A percentile compares a stretch with the other conserved stretches of the same genome.
Evolutionary conservation across 208 protist species (phyloP).

Genomic region (Trichomonas gallinae): DNA sequence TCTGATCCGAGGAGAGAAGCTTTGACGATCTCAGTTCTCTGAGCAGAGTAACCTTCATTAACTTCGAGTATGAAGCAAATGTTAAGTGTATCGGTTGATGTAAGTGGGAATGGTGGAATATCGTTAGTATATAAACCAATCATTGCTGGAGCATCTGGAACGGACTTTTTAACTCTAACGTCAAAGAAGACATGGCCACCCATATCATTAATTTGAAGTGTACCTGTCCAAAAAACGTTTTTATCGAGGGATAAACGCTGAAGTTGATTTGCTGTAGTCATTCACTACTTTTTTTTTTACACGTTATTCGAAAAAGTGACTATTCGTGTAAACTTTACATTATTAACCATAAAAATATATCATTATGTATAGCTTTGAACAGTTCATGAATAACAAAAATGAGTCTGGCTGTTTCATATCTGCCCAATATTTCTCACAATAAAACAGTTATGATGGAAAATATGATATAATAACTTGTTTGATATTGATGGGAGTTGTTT

Average conservation of each 20-base stretch:
- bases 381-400: too few species aligned
- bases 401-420: too few species aligned
- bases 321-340: neutral
- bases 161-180: neutral
- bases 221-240: neutral
- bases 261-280: neutral
- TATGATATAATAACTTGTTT: too few species aligned
- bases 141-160: neutral
- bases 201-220: neutral
- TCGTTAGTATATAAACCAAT: constrained; percentile 4
- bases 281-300: neutral
- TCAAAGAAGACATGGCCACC: neutral
- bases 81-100: neutral
- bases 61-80: neutral
- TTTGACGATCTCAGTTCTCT: neutral
- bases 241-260: neutral
- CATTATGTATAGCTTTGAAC: too few species aligned
- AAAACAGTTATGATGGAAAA: too few species aligned
- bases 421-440: too few species aligned
- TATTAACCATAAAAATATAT: neutral
- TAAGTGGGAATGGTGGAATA: neutral
- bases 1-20: neutral
- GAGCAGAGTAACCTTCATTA: neutral
- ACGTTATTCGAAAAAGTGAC: neutral
- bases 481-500: too few species aligned